Conservation (phyloP, 106 monocot genomes). For the Amphibolis antarctica region DNA sequence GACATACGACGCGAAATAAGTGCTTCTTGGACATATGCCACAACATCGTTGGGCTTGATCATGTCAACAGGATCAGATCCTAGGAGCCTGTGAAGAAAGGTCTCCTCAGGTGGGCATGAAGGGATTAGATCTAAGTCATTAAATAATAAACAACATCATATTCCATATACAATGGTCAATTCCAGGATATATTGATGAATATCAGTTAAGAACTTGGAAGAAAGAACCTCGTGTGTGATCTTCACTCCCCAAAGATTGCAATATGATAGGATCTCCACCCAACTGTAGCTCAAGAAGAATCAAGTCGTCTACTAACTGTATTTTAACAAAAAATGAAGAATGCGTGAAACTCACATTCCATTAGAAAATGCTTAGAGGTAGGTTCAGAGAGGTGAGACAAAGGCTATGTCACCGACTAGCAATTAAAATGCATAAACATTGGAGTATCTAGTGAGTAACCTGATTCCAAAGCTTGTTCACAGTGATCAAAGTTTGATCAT, state of each 20-base stretch:
- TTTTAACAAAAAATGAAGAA: not conserved
- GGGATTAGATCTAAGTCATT: slow-evolving; percentile 33
- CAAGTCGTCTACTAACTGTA: slow-evolving; percentile 61
- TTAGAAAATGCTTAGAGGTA: not conserved
- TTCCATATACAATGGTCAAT: not conserved
- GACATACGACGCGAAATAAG: slow-evolving; percentile 46
- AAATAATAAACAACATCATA: not conserved
- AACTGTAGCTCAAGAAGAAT: slow-evolving; percentile 50
- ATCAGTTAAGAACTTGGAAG: not conserved
- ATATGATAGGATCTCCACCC: slow-evolving; percentile 35
- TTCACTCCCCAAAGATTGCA: slow-evolving; percentile 46
- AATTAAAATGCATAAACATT: slow-evolving; percentile 1
- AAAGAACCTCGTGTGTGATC: slow-evolving; percentile 46
- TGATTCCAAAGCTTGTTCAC: slow-evolving; percentile 94
- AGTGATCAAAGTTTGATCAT: slow-evolving; percentile 58
- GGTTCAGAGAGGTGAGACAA: too few species aligned
- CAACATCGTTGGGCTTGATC: slow-evolving; percentile 8
- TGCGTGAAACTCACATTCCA: not conserved
- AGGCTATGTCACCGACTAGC: not conserved
- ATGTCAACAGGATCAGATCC: slow-evolving; percentile 20
- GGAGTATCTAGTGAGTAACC: slow-evolving; percentile 53
- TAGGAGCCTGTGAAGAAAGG: slow-evolving; percentile 58
- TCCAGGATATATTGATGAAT: not conserved
- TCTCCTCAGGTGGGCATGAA: slow-evolving; percentile 61
- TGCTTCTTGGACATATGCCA: slow-evolving; percentile 46